These are phyloP conservation scores for Tylopilus subfusipes DNA, from an alignment of 768 basidiomycete species.

Conservation along the genomic window DNA sequence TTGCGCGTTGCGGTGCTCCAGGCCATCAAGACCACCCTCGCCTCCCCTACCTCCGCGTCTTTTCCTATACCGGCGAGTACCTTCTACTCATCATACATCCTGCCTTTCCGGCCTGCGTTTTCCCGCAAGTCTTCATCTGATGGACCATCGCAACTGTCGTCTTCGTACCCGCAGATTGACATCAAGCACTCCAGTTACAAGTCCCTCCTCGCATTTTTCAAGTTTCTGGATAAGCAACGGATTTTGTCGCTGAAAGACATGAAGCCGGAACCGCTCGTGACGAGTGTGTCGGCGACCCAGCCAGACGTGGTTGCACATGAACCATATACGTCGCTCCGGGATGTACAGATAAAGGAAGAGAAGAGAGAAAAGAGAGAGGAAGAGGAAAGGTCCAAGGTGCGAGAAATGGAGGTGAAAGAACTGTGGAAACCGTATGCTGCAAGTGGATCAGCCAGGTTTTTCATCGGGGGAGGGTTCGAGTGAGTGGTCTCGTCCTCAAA, in stretches of 20 bases:
- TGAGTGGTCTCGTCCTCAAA: slow-evolving; percentile 33
- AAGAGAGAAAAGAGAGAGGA: slow-evolving; percentile 56
- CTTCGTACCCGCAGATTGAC: slow-evolving; percentile 47
- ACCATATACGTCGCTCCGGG: slow-evolving; percentile 57
- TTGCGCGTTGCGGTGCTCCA: slow-evolving; percentile 65
- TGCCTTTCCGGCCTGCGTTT: slow-evolving; percentile 78
- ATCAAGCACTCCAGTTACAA: slow-evolving; percentile 81
- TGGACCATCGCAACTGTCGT: slow-evolving; percentile 9
- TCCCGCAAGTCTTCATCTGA: slow-evolving; percentile 14
- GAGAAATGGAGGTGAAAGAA: slow-evolving; percentile 59
- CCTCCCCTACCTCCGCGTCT: slow-evolving; percentile 43
- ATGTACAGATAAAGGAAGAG: slow-evolving; percentile 60
- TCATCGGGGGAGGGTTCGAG: slow-evolving; percentile 62
- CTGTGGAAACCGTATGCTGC: slow-evolving; percentile 71
- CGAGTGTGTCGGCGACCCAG: slow-evolving; percentile 54
- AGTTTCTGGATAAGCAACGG: slow-evolving; percentile 67
- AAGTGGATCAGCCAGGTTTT: slow-evolving; percentile 48
- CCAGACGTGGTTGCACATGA: slow-evolving; percentile 51
- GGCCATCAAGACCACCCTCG: slow-evolving; percentile 51
- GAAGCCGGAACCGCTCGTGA: slow-evolving; percentile 51
- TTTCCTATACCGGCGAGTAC: slow-evolving; percentile 77
- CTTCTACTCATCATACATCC: slow-evolving; percentile 72
- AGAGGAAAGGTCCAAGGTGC: slow-evolving; percentile 42
- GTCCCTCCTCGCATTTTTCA: slow-evolving; percentile 78
- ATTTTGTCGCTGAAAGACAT: slow-evolving; percentile 68